Percentiles rank a stretch among this genome's conserved stretches.
Evolutionary conservation across 2,329 filamentous ascomycete genomes (phyloP).

Genomic region (Blumeriella jaapii): DNA sequence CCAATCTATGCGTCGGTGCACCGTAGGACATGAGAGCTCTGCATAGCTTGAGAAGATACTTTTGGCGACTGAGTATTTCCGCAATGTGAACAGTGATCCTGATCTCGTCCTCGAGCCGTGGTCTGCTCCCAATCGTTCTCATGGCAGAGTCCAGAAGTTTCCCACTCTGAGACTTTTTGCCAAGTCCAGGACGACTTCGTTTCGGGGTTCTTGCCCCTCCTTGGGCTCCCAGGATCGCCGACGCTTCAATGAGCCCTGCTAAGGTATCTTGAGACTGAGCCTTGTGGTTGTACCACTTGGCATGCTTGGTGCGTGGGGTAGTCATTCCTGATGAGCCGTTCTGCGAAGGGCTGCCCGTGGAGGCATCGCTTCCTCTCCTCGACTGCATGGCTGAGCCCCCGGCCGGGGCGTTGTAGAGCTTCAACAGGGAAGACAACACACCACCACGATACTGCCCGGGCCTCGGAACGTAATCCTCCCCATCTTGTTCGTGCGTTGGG

Average conservation of each 20-base stretch:
- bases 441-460: constrained; percentile 62
- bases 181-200: constrained; percentile 20
- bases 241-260: constrained; percentile 42
- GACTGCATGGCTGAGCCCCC: constrained; percentile 16
- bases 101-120: constrained; percentile 28
- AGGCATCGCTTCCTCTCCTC: constrained; percentile 19
- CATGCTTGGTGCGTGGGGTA: constrained; percentile 21
- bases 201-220: constrained; percentile 32
- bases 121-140: constrained; percentile 15
- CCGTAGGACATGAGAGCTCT: constrained; percentile 81
- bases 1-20: constrained; percentile 79
- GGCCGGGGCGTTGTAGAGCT: constrained; percentile 48
- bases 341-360: constrained; percentile 26
- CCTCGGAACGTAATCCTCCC: constrained; percentile 52
- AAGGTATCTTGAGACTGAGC: constrained; percentile 35
- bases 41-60: constrained; percentile 76
- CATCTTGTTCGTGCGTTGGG: constrained; percentile 31
- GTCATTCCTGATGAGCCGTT: constrained; percentile 30
- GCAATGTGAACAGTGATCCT: constrained; percentile 48
- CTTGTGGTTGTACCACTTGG: constrained; percentile 30
- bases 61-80: constrained; percentile 64
- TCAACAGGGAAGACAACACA: constrained; percentile 60
- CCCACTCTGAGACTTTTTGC: constrained; percentile 19
- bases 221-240: constrained; percentile 39
- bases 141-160: constrained; percentile 18